phyloP scores from a whole-genome alignment of 1,284 basidiomycete genomes.

The Trametes sp. region DNA sequence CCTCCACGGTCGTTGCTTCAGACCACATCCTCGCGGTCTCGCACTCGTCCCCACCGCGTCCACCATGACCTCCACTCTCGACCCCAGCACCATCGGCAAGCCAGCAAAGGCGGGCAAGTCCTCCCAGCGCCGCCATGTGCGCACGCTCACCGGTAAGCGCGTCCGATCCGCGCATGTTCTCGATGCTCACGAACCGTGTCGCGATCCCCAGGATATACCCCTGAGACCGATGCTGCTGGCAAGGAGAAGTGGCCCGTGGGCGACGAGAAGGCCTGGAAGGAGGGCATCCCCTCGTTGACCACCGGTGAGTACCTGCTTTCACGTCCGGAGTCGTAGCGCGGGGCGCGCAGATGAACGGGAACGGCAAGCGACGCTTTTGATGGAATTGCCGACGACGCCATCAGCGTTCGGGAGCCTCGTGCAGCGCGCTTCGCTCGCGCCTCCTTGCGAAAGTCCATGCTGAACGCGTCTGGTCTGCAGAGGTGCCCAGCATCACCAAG shows the following conservation, averaged over 20 bases:
- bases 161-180: not conserved
- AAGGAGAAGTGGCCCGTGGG: conserved; percentile 89
- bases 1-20: conserved; percentile 4
- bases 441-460: not conserved
- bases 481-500: conserved; percentile 72
- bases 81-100: conserved; percentile 70
- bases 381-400: conserved; percentile 16
- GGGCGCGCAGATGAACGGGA: not conserved
- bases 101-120: conserved; percentile 49
- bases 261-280: conserved; percentile 83
- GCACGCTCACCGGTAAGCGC: conserved; percentile 71
- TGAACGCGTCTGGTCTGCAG: conserved; percentile 44
- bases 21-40: not conserved
- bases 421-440: conserved; percentile 4
- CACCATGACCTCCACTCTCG: conserved; percentile 61
- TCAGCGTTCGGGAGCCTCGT: conserved; percentile 30
- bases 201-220: conserved; percentile 67
- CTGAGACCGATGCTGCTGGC: conserved; percentile 75
- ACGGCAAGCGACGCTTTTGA: conserved; percentile 1
- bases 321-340: not conserved
- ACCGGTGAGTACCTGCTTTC: conserved; percentile 52
- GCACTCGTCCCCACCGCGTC: too few species aligned
- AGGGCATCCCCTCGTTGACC: conserved; percentile 64
- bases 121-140: conserved; percentile 65
- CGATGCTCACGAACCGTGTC: not conserved